Base-by-base conservation (phyloP, 1,284 basidiomycete genomes). In the Ustilago curta region DNA sequence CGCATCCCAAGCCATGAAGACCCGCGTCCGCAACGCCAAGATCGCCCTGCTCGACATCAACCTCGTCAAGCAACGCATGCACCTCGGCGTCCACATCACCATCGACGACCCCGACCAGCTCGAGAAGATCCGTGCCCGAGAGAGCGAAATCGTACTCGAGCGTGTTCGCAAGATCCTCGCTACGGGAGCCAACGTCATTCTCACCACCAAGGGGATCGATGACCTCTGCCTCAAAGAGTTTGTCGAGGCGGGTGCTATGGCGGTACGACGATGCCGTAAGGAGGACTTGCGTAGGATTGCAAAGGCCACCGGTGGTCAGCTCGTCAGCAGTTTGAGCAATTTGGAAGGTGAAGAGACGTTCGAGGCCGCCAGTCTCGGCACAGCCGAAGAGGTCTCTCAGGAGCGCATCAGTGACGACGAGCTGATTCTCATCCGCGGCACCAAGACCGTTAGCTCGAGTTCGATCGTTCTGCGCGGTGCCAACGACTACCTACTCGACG, bases 31-130 rank as follows among this genome's bases (percentile, higher is more conserved):
- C 8, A 91, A 91, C 77, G 97, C 97, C 50, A 99, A 98, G 87
- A 98, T 99, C 81, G 97, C 97, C 2, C 97, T 96, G 86, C 89
- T 99, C 69, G 97, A 99, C 85, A 99, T 99, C 85, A 98, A 99
- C 87, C 88, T 99, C 52, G 93, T 94, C 84, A 99, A 99, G 87
- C 89, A 93, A 63, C 91, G 97, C 53, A 98, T 99, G 96, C 95
- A 98, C 82, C 89, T 99, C 43, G 97, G 97, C 71, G 92, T 99
- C 8, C 97, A 99, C 86, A 96, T 99, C 84, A 90, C 97, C 47
- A 94, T 99, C 40, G 97, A 99, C 50, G 71, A 99, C 86, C 97
- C 97, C 3, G 91, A 95, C 68, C 94, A 99, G 86, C 88, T 99
- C 54, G 97, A 99, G 85, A 94, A 95, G 79, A 99, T 99, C 81